A percentile compares a stretch with the other conserved stretches of the same genome.
These are phyloP conservation scores for Aspergillus olivimuriae DNA, from an alignment of 495 filamentous ascomycete genomes.

Conservation along the genomic window DNA sequence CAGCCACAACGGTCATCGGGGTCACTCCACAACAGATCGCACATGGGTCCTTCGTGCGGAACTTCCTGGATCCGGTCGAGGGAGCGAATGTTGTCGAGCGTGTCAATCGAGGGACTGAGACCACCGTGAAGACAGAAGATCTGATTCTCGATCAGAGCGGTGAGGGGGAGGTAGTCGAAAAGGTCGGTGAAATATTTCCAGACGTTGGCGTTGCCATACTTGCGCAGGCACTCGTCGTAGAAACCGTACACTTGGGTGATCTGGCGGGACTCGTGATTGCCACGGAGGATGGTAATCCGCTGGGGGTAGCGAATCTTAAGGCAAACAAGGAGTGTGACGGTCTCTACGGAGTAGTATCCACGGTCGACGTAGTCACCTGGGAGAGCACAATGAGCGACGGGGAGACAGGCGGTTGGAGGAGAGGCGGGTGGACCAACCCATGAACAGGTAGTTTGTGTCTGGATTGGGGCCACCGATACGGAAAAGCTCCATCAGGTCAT, in stretches of 20 bases:
- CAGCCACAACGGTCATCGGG: slow-evolving; percentile 97
- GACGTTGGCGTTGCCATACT: slow-evolving; percentile 98
- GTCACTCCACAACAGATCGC: slow-evolving; percentile 95
- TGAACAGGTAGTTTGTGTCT: slow-evolving; percentile 93
- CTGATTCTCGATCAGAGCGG: slow-evolving; percentile 98
- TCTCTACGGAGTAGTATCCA: slow-evolving; percentile 96
- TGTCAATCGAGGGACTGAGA: slow-evolving; percentile 93
- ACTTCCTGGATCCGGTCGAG: slow-evolving; percentile 98
- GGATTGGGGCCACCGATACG: slow-evolving; percentile 87
- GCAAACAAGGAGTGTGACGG: slow-evolving; percentile 86
- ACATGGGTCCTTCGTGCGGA: slow-evolving; percentile 98
- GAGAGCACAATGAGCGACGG: background rate
- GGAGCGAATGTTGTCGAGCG: slow-evolving; percentile 93
- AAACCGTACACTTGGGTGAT: slow-evolving; percentile 98
- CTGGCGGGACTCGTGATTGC: slow-evolving; percentile 95
- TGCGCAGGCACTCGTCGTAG: slow-evolving; percentile 95
- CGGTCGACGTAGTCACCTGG: slow-evolving; percentile 93
- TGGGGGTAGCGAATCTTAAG: slow-evolving; percentile 95
- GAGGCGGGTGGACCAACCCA: slow-evolving; percentile 50
- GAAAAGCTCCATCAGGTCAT: slow-evolving; percentile 92
- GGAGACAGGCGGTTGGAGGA: background rate
- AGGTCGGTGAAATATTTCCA: slow-evolving; percentile 99
- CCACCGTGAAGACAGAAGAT: slow-evolving; percentile 99
- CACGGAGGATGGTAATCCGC: slow-evolving; percentile 93
- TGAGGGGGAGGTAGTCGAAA: slow-evolving; percentile 97